Base-by-base conservation (phyloP, 2,329 filamentous ascomycete genomes). In the Bisporella sp. region DNA sequence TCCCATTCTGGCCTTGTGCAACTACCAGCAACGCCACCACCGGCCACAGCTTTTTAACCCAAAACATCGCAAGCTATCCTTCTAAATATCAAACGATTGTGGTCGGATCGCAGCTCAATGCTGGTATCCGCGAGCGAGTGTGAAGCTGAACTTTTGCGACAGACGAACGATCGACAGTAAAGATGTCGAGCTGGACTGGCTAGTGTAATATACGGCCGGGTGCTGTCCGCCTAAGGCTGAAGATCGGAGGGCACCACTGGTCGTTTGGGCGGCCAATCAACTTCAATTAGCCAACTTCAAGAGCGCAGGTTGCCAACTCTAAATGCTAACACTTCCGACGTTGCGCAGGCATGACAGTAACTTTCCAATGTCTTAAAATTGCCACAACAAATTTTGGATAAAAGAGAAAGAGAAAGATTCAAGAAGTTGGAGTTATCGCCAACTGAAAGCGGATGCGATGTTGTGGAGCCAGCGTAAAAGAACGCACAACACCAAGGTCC, bases 81-180 rank as follows among this genome's bases (percentile, higher is more conserved):
- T 49, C 32, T 21, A 13, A n/a, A 37, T 21, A 21, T 3, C 21
- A 21, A 21, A 21, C 21, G 21, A 21, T 56, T 42, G 54, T 54
- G 49, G 56, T 45, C 52, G 55, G 35, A 54, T 52, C 58, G 51
- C 55, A 54, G 51, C 45, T 35, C 21, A 21, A 21, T 42, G 51
- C 50, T 54, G 58, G 56, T 43, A 54, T 59, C 51, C 46, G 46
- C 48, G 57, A 62, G 52, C 58, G 61, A 63, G 55, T 41, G 59
- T 55, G 53, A 29, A 49, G 46, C 54, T 52, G 50, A 48, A 46
- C 57, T 57, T 51, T 56, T 46, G 45, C 49, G 48, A 41, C 51
- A 53, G 49, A 60, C 55, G 41, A 54, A 55, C 48, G 52, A 60
- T 49, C 46, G 54, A 55, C 21, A 21, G 49, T 55, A 50, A 47